phyloP scores from a whole-genome alignment of 1,284 basidiomycete genomes.

The Microbotryomycetes sp. region DNA sequence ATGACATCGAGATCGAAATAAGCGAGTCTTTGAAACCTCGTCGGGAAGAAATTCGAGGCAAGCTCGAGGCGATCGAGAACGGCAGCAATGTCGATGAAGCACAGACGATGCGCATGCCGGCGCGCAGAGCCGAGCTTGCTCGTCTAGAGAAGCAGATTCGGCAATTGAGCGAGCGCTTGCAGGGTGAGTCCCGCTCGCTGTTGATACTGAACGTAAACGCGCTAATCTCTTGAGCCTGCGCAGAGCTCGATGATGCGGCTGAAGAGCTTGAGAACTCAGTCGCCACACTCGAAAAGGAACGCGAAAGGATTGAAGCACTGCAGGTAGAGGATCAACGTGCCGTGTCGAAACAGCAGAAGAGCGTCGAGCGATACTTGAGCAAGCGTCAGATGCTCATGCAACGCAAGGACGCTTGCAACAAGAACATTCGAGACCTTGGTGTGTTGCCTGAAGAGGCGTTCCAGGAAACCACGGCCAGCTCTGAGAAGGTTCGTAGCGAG shows the following conservation, averaged over 20 bases:
- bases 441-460: constrained; percentile 96
- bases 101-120: constrained; percentile 55
- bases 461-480: constrained; percentile 65
- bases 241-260: constrained; percentile 46
- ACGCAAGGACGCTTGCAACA: constrained; percentile 86
- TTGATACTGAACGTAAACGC: not conserved
- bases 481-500: constrained; percentile 60
- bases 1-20: constrained; percentile 81
- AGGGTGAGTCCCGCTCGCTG: constrained; percentile 48
- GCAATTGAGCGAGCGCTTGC: constrained; percentile 54
- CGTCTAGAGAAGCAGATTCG: constrained; percentile 60
- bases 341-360: constrained; percentile 86
- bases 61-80: constrained; percentile 62
- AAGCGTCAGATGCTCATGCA: constrained; percentile 77
- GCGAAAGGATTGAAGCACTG: constrained; percentile 71
- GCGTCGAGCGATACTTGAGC: constrained; percentile 83
- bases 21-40: constrained; percentile 77
- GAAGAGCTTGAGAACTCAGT: constrained; percentile 60
- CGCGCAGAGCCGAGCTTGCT: constrained; percentile 60
- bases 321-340: constrained; percentile 77
- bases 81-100: constrained; percentile 51
- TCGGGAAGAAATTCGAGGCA: constrained; percentile 64
- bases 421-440: constrained; percentile 90
- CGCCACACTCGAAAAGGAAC: constrained; percentile 54
- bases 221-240: not conserved